Conservation (phyloP, 805 yeast genomes). For the Zygosaccharomyces rouxii region DNA sequence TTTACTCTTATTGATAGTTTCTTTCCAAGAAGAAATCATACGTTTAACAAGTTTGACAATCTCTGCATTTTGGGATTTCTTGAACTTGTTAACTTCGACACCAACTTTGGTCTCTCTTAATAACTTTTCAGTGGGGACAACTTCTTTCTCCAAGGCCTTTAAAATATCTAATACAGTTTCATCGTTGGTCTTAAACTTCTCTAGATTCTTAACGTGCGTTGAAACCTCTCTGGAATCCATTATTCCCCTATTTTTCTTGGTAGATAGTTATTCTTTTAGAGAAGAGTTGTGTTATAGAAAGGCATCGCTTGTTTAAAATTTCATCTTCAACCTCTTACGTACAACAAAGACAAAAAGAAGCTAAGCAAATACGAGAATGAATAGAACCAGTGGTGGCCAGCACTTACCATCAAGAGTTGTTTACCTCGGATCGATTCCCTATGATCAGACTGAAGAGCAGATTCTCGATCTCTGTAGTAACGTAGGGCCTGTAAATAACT, state of each 20-base stretch:
- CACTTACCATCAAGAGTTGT: constrained; percentile 44
- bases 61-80: constrained; percentile 63
- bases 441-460: constrained; percentile 91
- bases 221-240: constrained; percentile 76
- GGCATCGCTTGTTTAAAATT: constrained; percentile 5
- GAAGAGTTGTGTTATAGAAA: constrained; percentile 1
- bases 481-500: constrained; percentile 79
- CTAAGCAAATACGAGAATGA: constrained; percentile 5
- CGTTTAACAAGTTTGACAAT: constrained; percentile 68
- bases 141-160: constrained; percentile 56
- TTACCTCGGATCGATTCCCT: constrained; percentile 84
- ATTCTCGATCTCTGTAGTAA: constrained; percentile 78
- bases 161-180: constrained; percentile 64
- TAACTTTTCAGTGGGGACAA: constrained; percentile 79
- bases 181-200: constrained; percentile 58
- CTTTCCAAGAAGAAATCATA: constrained; percentile 87
- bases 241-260: constrained; percentile 5
- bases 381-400: constrained; percentile 16
- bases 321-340: neutral
- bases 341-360: neutral
- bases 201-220: constrained; percentile 64
- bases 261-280: neutral
- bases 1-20: constrained; percentile 69
- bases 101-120: constrained; percentile 94
- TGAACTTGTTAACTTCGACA: constrained; percentile 85